Base-by-base conservation (phyloP, 352 stramenopile genomes). In the Phytophthora pisi region DNA sequence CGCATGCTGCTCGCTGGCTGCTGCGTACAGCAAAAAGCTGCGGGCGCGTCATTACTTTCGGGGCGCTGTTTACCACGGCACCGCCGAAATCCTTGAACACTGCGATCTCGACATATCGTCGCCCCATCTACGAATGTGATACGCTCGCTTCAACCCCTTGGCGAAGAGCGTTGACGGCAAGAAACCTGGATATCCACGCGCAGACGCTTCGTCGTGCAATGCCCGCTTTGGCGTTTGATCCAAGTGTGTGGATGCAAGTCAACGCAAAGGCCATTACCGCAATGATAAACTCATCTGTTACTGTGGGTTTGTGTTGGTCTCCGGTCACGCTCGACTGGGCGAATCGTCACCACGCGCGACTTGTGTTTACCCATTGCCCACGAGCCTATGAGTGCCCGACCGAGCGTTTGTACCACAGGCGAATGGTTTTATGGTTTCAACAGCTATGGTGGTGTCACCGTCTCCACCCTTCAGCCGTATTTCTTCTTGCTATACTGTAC, bases 121-220 rank as follows among this genome's bases (percentile, higher is more conserved):
- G 34, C 45, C 57, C 30, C 57, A 64, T 64, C 57, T 64, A 64
- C 61, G 15, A 28, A 1, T 57, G 53, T 58, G 53, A 64, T 57
- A 40, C 26, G 13, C 24, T 52, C 61, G 23, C 61, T 62, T 45
- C 20, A 61, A 63, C 23, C 26, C 26, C 43, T 28, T 38, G 4
- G 24, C 13, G 34, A 64, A 34, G 38, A 31, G 8, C 45, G 46
- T 26, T 11, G 34, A 51, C 23, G 36, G 30, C 30, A 24, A 16
- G 16, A 57, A 46, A 30, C 5, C 10, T 30, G 13, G n/a, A 28
- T 18, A 36, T 36, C 53, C 24, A 20, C 23, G 24, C 7, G 15
- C 53, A 46, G 47, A 65, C 52, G 23, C 30, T 58, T 65, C 58
- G 24, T 38, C 4, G 49, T 5, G 45, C 45, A 1, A 51, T 31